Percentiles rank a stretch among this genome's conserved stretches.
Evolutionary conservation across 2,329 filamentous ascomycete genomes (phyloP).

Genomic region (Myriangium duriaei): DNA sequence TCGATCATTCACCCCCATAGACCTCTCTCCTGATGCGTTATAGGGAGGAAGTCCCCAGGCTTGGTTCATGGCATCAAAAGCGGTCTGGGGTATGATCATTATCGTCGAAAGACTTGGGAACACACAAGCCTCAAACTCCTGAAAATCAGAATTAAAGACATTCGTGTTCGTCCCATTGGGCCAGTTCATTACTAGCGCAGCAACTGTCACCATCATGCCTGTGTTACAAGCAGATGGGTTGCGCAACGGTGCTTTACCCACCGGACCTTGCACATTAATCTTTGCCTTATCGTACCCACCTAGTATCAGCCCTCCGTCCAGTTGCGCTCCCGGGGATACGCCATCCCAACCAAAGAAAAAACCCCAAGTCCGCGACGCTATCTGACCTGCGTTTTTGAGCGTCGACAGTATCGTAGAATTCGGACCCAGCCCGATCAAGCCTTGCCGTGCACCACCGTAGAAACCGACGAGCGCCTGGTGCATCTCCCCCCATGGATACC

Average conservation of each 20-base stretch:
- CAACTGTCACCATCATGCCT: conserved; percentile 2
- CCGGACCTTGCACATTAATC: background rate
- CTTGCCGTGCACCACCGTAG: background rate
- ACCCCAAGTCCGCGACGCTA: background rate
- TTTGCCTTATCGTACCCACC: conserved; percentile 3
- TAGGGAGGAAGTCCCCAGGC: too few species aligned
- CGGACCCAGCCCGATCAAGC: background rate
- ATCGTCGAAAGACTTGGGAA: background rate
- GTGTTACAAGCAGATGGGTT: too few species aligned
- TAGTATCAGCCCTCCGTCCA: conserved; percentile 1
- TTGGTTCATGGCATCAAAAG: too few species aligned
- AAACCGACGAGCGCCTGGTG: background rate
- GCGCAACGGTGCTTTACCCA: background rate
- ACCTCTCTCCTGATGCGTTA: too few species aligned
- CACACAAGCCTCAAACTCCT: conserved; percentile 3
- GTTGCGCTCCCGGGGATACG: background rate
- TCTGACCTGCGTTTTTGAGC: background rate
- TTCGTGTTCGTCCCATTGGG: background rate
- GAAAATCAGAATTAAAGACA: background rate
- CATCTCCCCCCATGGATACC: background rate
- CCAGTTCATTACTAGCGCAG: background rate
- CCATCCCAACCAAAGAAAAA: background rate
- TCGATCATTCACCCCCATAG: too few species aligned
- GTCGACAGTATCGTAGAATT: conserved; percentile 2
- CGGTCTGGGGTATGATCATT: conserved; percentile 2